phyloP scores from a whole-genome alignment of 75 land plant genomes.

The Pseudotsuga menziesii region DNA sequence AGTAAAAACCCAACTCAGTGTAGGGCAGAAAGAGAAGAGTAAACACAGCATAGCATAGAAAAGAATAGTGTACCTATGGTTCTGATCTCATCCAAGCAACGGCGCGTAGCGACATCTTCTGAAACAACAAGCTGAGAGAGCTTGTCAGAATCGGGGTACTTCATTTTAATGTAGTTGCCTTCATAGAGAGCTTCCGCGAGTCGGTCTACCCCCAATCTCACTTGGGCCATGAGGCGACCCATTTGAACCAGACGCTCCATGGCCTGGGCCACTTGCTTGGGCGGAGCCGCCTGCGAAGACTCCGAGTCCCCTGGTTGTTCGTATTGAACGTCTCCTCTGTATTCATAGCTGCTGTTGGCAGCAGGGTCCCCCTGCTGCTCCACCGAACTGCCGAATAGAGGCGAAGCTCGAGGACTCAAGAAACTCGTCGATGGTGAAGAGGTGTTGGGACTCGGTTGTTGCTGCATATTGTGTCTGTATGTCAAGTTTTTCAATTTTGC shows the following conservation, averaged over 20 bases:
- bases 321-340: slow-evolving; percentile 1
- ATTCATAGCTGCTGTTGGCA: neutral
- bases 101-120: slow-evolving; percentile 44
- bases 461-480: neutral
- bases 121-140: slow-evolving; percentile 26
- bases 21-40: neutral
- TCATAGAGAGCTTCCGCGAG: slow-evolving; percentile 73
- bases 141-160: slow-evolving; percentile 19
- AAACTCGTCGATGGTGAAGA: neutral
- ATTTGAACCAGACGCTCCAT: slow-evolving; percentile 77
- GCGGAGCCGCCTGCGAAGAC: slow-evolving; percentile 68
- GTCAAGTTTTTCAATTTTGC: too few species aligned
- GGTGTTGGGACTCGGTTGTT: slow-evolving; percentile 2
- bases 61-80: slow-evolving; percentile 26
- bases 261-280: slow-evolving; percentile 88
- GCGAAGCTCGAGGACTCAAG: slow-evolving; percentile 4
- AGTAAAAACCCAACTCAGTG: too few species aligned
- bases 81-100: slow-evolving; percentile 55
- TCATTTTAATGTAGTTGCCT: neutral
- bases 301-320: slow-evolving; percentile 10
- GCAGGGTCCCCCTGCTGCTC: neutral
- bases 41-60: too few species aligned
- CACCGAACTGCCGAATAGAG: neutral
- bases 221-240: slow-evolving; percentile 77
- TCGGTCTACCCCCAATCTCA: slow-evolving; percentile 80